Evolutionary conservation across 192 early-diverging fungal species (phyloP), one percentile per base, ranked within the genome.

Genomic region (Coemansia umbellata): DNA sequence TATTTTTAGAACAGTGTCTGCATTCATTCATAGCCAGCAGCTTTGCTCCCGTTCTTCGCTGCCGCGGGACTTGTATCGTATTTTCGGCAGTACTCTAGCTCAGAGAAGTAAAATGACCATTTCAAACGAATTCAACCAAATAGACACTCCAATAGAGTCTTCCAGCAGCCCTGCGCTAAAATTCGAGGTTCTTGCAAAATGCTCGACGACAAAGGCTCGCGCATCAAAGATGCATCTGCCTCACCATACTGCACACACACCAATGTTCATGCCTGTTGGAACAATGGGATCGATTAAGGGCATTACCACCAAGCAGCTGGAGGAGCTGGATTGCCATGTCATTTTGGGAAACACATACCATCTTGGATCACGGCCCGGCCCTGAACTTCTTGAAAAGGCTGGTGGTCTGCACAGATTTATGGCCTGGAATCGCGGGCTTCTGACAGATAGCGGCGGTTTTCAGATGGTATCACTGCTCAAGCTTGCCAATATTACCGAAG

Each of bases 281-380:
- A 93, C 91, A 9, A 86, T 89, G 77, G 91, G 87, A 14, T 82
- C 88, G 9, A 79, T 93, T 54, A 93, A 93, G 57, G 91, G 91
- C 30, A 67, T 93, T 56, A 89, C 89, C 11, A 80, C 84, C 19
- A 62, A 84, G 31, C 91, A 93, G 59, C 60, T 93, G 36, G 81
- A 84, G 56, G 76, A 79, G 30, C 73, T 88, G 18, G 81, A 84
- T 56, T 91, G 89, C 70, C 88, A 90, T 50, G 85, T 93, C 50
- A 91, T 93, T 63, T 73, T 93, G 18, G 88, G 88, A 37, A 93
- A 93, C 66, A 93, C 91, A 1, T 91, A 92, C 75, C 91, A 92
- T 45, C 75, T 92, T 55, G 84, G 84, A 10, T 74, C 84, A 42
- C 78, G 76, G 32, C 86, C 86, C 5, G 91, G 91, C 4, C 81